Percentiles rank a stretch among this genome's conserved stretches.
Conservation (phyloP, 352 stramenopile genomes). For the Thalassiosira exigua region DNA sequence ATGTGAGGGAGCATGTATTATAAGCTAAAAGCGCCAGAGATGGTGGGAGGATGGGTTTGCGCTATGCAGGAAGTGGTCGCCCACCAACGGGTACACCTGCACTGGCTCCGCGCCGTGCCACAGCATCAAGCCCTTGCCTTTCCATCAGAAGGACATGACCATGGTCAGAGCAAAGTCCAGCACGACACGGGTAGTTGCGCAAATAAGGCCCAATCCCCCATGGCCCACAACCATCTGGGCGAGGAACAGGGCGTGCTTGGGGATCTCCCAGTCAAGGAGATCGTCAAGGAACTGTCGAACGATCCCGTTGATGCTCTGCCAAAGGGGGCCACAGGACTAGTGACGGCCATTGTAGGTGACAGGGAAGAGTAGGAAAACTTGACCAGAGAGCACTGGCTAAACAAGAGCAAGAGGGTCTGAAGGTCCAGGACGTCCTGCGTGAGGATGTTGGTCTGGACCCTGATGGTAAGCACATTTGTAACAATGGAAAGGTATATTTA, state of each 20-base stretch:
- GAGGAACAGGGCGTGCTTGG: slow-evolving; percentile 9
- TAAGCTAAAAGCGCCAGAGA: neutral
- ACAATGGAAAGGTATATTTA: too few relatives aligned
- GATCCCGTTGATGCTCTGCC: slow-evolving; percentile 6
- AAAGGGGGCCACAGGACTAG: slow-evolving; percentile 1
- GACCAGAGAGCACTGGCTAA: slow-evolving; percentile 27
- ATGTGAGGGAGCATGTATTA: neutral
- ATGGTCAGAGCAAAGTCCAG: slow-evolving; percentile 48
- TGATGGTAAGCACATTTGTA: too few relatives aligned
- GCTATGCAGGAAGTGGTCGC: neutral
- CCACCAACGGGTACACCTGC: neutral
- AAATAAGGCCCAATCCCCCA: slow-evolving; percentile 10
- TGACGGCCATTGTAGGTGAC: neutral
- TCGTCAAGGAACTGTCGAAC: slow-evolving; percentile 1
- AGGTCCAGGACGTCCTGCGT: slow-evolving; percentile 5
- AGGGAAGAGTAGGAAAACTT: slow-evolving; percentile 18
- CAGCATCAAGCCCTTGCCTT: neutral
- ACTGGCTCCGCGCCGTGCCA: neutral
- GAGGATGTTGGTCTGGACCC: too few relatives aligned
- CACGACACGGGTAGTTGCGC: slow-evolving; percentile 9
- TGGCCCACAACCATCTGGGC: neutral
- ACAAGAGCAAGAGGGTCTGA: slow-evolving; percentile 29
- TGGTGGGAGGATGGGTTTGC: neutral
- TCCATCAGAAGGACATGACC: neutral
- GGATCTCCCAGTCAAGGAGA: neutral